Evolutionary conservation across 2,329 filamentous ascomycete species (phyloP), one percentile per base, ranked within the genome.

Genomic region (Sarocladium brachiariae): DNA sequence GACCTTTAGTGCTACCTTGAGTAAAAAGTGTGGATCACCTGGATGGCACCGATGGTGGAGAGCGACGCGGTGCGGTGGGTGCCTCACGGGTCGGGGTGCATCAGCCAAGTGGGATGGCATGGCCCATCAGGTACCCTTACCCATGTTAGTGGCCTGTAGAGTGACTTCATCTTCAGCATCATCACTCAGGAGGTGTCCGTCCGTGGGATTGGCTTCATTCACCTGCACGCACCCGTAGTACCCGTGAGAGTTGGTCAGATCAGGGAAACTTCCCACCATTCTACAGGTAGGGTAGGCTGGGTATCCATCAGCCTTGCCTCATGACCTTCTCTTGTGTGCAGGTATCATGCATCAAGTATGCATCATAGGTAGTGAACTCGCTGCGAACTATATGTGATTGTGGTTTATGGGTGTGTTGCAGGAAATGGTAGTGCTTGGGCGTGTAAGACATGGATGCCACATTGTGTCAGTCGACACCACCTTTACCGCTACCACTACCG

Each of bases 401-500:
- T 33, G 16, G 13, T 2, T 21, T 47, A 47, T 5, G 43, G 43
- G 43, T 47, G 43, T 33, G 25, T 25, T 47, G 43, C 43, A 47
- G 8, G 43, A 18, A 19, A 14, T 25, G 43, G 43, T 33, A 47
- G 43, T 19, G 25, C 43, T 47, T 25, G 43, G 43, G 30, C 27
- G 37, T 35, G 46, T 49, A 31, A 49, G 46, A 49, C 46, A 49
- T 37, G 46, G 46, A 49, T 49, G 46, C n/a, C 30, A 49, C 46
- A 23, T 49, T 49, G 46, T 37, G 46, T 49, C 46, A 49, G 43
- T 47, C 43, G 43, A 47, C 43, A 47, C 43, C 43, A 31, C 43
- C 43, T 47, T 33, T 33, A 33, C 43, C 43, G 25, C 23, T 27
- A 19, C 23, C 11, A 25, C 21, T 27, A 14, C n/a, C 6, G 23